Evolutionary conservation across 768 basidiomycete genomes (phyloP).

Genomic region (Agaricus bisporus): DNA sequence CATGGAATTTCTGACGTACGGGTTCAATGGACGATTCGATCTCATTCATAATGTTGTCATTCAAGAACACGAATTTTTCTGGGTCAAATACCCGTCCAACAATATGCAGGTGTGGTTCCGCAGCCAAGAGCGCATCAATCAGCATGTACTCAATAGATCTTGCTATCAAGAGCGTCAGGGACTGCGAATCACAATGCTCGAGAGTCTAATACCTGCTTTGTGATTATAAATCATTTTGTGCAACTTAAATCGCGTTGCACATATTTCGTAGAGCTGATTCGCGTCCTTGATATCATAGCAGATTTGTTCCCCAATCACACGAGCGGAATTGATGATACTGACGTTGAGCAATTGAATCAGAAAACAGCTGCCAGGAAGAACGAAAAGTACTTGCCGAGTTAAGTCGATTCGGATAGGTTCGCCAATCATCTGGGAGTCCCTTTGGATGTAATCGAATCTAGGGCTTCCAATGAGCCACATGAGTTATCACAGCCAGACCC

Average conservation of each 20-base stretch:
- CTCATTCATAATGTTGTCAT: constrained; percentile 56
- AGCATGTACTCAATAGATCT: constrained; percentile 82
- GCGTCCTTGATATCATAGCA: constrained; percentile 82
- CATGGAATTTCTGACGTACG: constrained; percentile 27
- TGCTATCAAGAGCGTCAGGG: constrained; percentile 31
- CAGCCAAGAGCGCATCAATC: constrained; percentile 64
- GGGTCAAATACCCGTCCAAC: constrained; percentile 52
- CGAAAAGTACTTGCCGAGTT: constrained; percentile 30
- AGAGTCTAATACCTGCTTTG: constrained; percentile 49
- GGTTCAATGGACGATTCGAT: constrained; percentile 52
- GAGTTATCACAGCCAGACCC: constrained; percentile 3
- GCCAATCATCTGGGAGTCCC: constrained; percentile 71
- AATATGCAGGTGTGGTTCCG: constrained; percentile 60
- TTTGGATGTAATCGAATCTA: constrained; percentile 78
- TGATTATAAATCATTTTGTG: constrained; percentile 83
- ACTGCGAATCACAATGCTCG: neutral
- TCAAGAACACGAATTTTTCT: constrained; percentile 54
- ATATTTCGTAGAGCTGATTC: constrained; percentile 70
- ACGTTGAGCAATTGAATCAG: neutral
- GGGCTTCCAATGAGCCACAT: neutral
- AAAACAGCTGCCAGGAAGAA: neutral
- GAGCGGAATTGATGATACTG: constrained; percentile 69
- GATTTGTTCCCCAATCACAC: constrained; percentile 69
- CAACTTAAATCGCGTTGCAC: constrained; percentile 67
- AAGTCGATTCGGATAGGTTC: constrained; percentile 49